Evolutionary conservation across 1,284 basidiomycete genomes (phyloP), one percentile per base, ranked within the genome.

Genomic region (Papiliotrema laurentii): DNA sequence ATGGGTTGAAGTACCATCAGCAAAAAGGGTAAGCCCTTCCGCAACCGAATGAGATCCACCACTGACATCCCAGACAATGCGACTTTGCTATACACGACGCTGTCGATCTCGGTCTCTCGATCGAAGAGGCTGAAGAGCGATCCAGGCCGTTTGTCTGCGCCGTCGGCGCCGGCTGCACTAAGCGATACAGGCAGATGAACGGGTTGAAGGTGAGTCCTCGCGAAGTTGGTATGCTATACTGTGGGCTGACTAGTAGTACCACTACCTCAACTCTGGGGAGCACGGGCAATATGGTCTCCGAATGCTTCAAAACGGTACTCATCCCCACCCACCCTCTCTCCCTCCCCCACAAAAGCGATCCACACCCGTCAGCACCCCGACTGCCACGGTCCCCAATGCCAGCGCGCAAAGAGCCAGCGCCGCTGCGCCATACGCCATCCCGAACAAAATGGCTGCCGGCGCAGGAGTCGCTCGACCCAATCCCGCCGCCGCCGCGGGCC

Each of bases 151-250:
- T 87, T 65, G 87, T 89, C 0, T 94, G 90, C 61, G 86, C 88
- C 9, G 86, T 92, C 14, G 84, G 85, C n/a, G 86, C 88, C 10
- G 72, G 72, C 13, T 98, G 94, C 71, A 84, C 84, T 64, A 83
- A 96, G 70, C 76, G 94, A 62, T 98, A 97, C 78, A 93, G 97
- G 80, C 97, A 97, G 71, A 93, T 96, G 91, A 96, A 96, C 71
- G 91, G 92, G 0, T 75, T 96, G 52, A 72, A 73, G 77, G 80
- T 80, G 60, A 63, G 78, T 75, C 43, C 13, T 21, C 27, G 49
- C 50, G 42, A n/a, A 13, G 6, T 16, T 27, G 21, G 22, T 35
- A 14, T 38, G 3, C 21, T 16, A 21, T 4, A 0, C 11, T 18
- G 1, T 26, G 19, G 14, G 13, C 31, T 24, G 19, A 45, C 14